Evolutionary conservation across 768 basidiomycete genomes (phyloP).

Genomic region (Fibroporia radiculosa): DNA sequence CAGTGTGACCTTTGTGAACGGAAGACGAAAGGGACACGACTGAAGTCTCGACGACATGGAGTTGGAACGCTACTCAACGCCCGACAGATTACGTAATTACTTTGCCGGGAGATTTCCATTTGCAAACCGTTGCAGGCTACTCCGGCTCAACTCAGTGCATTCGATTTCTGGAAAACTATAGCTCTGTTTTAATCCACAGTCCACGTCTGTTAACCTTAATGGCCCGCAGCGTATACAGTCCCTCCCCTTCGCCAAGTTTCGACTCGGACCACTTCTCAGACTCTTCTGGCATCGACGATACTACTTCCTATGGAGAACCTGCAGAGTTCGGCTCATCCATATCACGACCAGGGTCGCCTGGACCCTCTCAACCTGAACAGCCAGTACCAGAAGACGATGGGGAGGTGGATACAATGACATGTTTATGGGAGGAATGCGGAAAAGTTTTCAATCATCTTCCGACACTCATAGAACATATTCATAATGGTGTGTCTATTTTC

Average conservation of each 20-base stretch:
- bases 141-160: no score
- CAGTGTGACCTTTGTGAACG: no score
- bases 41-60: no score
- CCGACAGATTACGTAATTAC: no score
- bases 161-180: no score
- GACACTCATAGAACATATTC: conserved; percentile 76
- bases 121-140: no score
- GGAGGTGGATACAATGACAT: conserved; percentile 55
- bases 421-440: conserved; percentile 82
- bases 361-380: conserved; percentile 11
- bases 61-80: no score
- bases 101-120: no score
- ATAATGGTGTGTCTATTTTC: conserved; percentile 48
- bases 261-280: conserved; percentile 18
- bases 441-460: conserved; percentile 64
- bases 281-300: conserved; percentile 17
- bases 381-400: conserved; percentile 11
- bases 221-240: conserved; percentile 29
- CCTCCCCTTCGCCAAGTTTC: conserved; percentile 30
- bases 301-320: conserved; percentile 4
- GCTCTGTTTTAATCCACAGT: no score
- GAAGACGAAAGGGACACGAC: no score
- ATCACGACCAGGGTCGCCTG: conserved; percentile 36
- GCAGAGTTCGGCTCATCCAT: conserved; percentile 19
- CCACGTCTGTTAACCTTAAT: no score